Evolutionary conservation across 148 eudicot genomes (phyloP), one percentile per base, ranked within the genome.

Genomic region (Diospyros kaki): DNA sequence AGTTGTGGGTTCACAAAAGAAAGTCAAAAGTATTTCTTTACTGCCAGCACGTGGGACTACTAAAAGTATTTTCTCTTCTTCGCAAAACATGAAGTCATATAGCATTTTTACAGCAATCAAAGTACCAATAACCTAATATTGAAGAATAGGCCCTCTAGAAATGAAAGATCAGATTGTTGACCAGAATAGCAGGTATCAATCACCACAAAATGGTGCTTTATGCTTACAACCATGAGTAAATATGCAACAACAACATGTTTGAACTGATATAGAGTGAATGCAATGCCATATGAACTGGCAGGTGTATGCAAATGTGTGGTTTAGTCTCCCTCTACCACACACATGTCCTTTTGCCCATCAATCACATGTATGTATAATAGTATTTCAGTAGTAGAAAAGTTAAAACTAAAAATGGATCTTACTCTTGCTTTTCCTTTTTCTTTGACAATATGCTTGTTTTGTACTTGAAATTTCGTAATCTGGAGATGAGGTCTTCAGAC

Each of bases 391-490:
- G 69, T 2, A 39, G 48, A 68, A 48, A 48, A 61, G 42, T 9
- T 6, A 68, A 51, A 28, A 45, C 39, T 50, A 65, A 28, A 28
- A 12, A 40, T 55, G 62, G 52, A 83, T 79, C 97, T 76, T 87
- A 90, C 91, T 87, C 87, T 75, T 81, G 84, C 6, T 68, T 67
- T 72, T 83, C 78, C 64, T 74, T 78, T 75, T 82, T 86, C 89
- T 82, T 88, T 4, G 90, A 75, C 56, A 89, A 89, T 4, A 87
- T 63, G 9, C 91, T 85, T 41, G 76, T 65, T 85, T 79, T 92
- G 84, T 81, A 87, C 69, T 80, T 90, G 86, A 78, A 86, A 70
- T 66, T 75, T 48, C 95, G 97, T 79, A 94, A 77, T 71, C 87
- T 89, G 66, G 89, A 83, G 70, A 91, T 84, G 79, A 83, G 84